Percentiles rank a stretch among this genome's conserved stretches.
These are phyloP conservation scores for Trametes polyzona DNA, from an alignment of 1,284 basidiomycete genomes.

Conservation along the genomic window DNA sequence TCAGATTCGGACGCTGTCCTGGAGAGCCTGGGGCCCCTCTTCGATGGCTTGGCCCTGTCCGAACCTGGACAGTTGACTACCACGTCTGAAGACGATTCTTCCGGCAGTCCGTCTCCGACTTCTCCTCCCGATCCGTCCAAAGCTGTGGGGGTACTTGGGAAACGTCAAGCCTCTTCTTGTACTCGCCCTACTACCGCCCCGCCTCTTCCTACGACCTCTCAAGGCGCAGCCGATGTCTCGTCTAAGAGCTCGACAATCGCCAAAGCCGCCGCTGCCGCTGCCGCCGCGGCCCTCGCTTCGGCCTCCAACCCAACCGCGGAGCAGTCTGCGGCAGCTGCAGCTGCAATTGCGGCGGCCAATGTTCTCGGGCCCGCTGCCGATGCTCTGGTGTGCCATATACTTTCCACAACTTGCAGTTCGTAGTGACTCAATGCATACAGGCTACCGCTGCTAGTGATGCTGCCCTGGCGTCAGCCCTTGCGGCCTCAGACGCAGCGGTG, in stretches of 20 bases:
- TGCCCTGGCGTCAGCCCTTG: neutral
- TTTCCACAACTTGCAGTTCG: neutral
- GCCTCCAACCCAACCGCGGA: neutral
- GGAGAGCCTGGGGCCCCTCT: too few species aligned
- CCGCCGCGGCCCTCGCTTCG: neutral
- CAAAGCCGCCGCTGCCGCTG: constrained; percentile 3
- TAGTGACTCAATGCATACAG: neutral
- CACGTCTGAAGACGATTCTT: too few species aligned
- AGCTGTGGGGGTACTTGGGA: neutral
- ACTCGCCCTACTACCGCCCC: neutral
- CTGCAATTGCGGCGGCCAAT: constrained; percentile 2
- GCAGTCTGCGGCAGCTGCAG: neutral
- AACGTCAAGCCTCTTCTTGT: constrained; percentile 1
- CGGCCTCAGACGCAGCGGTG: neutral
- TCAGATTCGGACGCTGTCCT: neutral
- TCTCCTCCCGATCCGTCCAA: neutral
- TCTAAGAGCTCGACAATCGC: neutral
- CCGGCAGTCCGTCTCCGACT: neutral
- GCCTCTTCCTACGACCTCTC: neutral
- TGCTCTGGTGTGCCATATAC: neutral
- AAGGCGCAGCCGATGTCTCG: neutral
- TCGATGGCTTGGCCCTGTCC: too few species aligned
- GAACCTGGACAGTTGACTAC: too few species aligned
- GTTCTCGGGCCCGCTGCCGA: constrained; percentile 1
- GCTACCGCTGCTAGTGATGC: too few species aligned